Evolutionary conservation across 176 grass and related monocot genomes (phyloP), one percentile per base, ranked within the genome.

Genomic region (Rhynchospora pubera): DNA sequence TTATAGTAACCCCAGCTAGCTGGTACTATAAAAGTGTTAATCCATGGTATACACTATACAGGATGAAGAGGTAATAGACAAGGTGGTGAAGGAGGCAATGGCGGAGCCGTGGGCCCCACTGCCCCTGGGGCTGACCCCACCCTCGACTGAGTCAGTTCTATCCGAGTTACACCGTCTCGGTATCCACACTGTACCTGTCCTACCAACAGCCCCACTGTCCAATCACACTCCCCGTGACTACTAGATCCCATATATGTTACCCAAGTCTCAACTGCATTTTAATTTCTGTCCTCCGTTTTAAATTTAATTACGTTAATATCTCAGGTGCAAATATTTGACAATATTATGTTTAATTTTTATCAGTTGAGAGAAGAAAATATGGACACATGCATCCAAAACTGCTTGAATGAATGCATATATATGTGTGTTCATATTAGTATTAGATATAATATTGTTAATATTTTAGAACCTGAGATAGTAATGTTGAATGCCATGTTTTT

Each of bases 71-170:
- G 45, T 72, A 55, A 74, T 86, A 50, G 88, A 89, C 61, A 57
- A 72, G 12, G 43, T 78, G 22, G 84, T 89, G 44, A 83, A 86
- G 45, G 88, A 89, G 45, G 84, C 84, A 57, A 79, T 86, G 80
- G 82, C 73, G 46, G 78, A 89, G 62, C 88, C 88, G 18, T 89
- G 83, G 88, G 84, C 82, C 5, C 88, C 79, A 44, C 84, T 89
- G 9, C 88, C 84, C 7, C 65, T 89, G 3, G 88, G 88, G 0
- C 84, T 89, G 28, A 89, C 81, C 30, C 73, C 84, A 26, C 88
- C 88, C 0, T 89, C 88, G 42, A 74, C 84, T 23, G 88, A 86
- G 7, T 73, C 53, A 10, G 84, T 89, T 62, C 56, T 89, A 24
- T 75, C 80, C 15, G 88, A 89, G 84, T 79, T 89, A 16, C 84